Base-by-base conservation (phyloP, 345 rosid species). In the Eucalyptus camaldulensis region DNA sequence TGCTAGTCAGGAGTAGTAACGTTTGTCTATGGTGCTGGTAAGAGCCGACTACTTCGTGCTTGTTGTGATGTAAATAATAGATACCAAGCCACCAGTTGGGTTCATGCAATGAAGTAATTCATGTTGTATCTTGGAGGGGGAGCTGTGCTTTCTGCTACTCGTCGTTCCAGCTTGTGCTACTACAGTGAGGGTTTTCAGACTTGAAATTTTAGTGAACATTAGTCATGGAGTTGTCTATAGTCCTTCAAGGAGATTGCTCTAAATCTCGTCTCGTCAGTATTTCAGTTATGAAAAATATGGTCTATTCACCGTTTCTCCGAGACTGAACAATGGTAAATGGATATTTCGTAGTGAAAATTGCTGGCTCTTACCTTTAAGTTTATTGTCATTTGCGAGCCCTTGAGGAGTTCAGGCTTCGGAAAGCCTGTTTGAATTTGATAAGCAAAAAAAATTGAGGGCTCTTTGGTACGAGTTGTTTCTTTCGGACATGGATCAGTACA, bases 1-100 rank as follows among this genome's bases (percentile, higher is more conserved):
- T 92, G 94, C 91, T 93, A 90, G 88, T 16, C 47, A 49, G 53
- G 37, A 40, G 47, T 22, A 40, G 83, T 22, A 40, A 40, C 47
- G 27, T 76, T 37, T 37, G 47, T 76, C 40, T 40, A 22, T 40
- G 83, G 45, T 76, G 47, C 83, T 40, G 15, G 83, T 76, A 21
- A 21, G 27, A 76, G 45, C 29, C 29, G 29, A 76, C 83, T 76
- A 40, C 47, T 76, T 40, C 8, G 27, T 25, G 15, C 83, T 21
- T 10, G 47, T 76, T 21, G 83, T 76, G 47, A 76, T 76, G 83
- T 76, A 76, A 76, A 76, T 76, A 37, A 76, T 22, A 76, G 83
- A 40, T 21, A 76, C 27, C 47, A 6, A 37, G 47, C 83, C 83
- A 76, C 29, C 47, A 40, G 83, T 37, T 44, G 24, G 83, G 83